Base-by-base conservation (phyloP, 176 grass and related monocot genomes). In the Rhynchospora tenuis region DNA sequence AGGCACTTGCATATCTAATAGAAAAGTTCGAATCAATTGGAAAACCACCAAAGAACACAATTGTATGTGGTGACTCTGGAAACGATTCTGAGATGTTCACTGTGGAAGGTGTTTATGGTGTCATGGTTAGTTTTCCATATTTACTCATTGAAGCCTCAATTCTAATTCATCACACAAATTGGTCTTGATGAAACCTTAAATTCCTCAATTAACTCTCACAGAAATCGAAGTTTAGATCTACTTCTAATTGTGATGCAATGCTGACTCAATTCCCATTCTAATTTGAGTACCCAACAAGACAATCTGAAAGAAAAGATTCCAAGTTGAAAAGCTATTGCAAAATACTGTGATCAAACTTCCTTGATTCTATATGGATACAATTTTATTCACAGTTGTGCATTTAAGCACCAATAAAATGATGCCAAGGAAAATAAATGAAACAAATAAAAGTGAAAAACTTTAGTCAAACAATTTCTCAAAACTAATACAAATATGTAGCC, bases 51-150 rank as follows among this genome's bases (percentile, higher is more conserved):
- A 88, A 72, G 17, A 95, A 89, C 23, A 93, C 86, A 83, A 92
- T 98, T 90, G 92, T 91, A 77, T 98, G 95, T 81, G 95, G 95
- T 6, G 89, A 95, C 80, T 95, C 92, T 65, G 92, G 92, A 47
- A 93, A 98, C 60, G 95, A 98, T 81, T 89, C 89, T 59, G 95
- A 98, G 85, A 80, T 95, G 72, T 95, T 95, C 84, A 93, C 79
- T 22, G 70, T 98, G 81, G 88, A 84, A 81, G 90, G 86, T 89
- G 89, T 87, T 10, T 56, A 91, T 78, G 95, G 91, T 73, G 92
- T 98, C 81, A 91, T 98, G 92, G 95, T 95, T 29, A 87, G 89
- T 90, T 31, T 22, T 54, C 22, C 47, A 82, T 14, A 77, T 77
- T 56, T 77, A 77, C 50, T 19, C 13, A 31, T 77, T 51, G 13